Evolutionary conservation across 2,329 filamentous ascomycete genomes (phyloP).

Genomic region (Exophiala xenobiotica): DNA sequence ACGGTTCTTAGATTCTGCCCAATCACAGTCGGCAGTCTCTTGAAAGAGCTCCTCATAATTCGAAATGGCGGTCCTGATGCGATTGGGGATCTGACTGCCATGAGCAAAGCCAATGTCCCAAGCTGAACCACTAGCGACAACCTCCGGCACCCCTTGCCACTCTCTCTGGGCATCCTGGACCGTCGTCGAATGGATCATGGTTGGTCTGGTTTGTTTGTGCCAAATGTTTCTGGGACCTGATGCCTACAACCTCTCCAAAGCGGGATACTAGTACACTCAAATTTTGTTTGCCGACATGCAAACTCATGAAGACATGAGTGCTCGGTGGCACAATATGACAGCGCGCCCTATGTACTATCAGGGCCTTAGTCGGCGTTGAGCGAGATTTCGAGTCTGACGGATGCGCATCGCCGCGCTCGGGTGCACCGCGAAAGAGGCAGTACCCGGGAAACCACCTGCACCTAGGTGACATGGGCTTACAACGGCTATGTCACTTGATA

Average conservation of each 20-base stretch:
- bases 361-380: no score
- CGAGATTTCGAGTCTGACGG: no score
- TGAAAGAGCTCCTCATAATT: constrained; percentile 38
- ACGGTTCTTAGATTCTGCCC: constrained; percentile 46
- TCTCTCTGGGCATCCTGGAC: background rate
- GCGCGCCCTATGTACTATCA: no score
- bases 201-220: background rate
- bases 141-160: constrained; percentile 4
- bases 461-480: no score
- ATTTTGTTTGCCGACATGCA: background rate
- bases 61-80: background rate
- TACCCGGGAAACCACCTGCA: no score
- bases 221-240: background rate
- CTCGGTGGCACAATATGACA: no score
- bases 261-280: background rate
- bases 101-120: constrained; percentile 6
- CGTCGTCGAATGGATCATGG: background rate
- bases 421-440: no score
- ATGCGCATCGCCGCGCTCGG: no score
- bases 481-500: no score
- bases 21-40: constrained; percentile 38
- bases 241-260: background rate
- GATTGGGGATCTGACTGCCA: constrained; percentile 2
- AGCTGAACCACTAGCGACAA: constrained; percentile 3
- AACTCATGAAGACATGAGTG: background rate